Evolutionary conservation across 164 flowering plant species (phyloP).

Genomic region (Magnolia changhungtana): DNA sequence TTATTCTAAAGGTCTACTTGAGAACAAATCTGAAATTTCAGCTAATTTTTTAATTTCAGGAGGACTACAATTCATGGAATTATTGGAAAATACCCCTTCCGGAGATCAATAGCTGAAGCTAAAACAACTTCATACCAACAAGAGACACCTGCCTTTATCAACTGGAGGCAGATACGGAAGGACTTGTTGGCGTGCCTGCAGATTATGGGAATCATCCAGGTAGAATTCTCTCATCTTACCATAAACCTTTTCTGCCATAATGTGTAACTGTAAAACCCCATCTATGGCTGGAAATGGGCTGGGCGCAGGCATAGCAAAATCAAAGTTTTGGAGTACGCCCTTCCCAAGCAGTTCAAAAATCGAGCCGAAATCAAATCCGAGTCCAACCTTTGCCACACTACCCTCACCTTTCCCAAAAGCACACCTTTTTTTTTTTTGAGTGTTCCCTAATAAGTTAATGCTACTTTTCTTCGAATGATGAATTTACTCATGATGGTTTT

Average conservation of each 20-base stretch:
- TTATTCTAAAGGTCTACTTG: not conserved
- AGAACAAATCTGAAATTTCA: not conserved
- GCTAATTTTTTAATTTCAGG: conserved; percentile 37
- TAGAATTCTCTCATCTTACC: not conserved
- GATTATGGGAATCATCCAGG: not conserved
- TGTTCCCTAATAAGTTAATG: not conserved
- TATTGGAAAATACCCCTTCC: conserved; percentile 82
- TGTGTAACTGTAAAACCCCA: not conserved
- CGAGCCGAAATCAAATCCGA: not conserved
- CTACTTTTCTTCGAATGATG: not conserved
- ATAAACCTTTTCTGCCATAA: no score
- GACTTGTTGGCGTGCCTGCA: no score
- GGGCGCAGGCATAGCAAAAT: no score
- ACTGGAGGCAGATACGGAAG: not conserved
- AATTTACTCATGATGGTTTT: no score
- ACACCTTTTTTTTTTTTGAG: no score
- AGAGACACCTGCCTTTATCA: not conserved
- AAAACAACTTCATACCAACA: not conserved
- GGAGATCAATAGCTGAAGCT: conserved; percentile 36
- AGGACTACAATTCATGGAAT: conserved; percentile 92
- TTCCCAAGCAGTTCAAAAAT: not conserved
- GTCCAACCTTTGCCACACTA: no score
- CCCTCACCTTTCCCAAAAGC: no score
- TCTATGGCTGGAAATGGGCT: not conserved
- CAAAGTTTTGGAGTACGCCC: not conserved